A percentile compares a stretch with the other conserved stretches of the same genome.
These are phyloP conservation scores for Apiospora arundinis DNA, from an alignment of 2,329 filamentous ascomycete genomes.

Conservation along the genomic window DNA sequence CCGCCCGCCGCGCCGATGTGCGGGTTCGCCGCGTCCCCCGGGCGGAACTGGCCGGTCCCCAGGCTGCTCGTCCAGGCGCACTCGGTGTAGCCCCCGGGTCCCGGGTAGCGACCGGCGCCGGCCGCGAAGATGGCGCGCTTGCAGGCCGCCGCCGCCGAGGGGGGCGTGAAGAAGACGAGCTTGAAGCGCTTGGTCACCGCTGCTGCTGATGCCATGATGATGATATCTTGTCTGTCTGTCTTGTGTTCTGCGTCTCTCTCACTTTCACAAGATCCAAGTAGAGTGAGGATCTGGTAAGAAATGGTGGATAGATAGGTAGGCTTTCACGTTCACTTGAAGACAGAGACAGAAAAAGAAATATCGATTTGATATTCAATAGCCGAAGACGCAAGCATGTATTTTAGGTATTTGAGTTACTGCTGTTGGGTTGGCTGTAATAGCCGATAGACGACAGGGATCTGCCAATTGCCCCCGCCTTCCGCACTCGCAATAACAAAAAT, in stretches of 20 bases:
- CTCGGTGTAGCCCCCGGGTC: conserved; percentile 60
- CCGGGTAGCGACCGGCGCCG: conserved; percentile 60
- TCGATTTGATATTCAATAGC: too few relatives aligned
- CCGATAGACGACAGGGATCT: background rate
- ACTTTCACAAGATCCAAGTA: background rate
- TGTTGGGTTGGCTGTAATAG: conserved; percentile 11
- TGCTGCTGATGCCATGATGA: background rate
- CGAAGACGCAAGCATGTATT: too few relatives aligned
- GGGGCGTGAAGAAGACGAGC: conserved; percentile 59
- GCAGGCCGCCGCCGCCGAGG: conserved; percentile 51
- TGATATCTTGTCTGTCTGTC: too few relatives aligned
- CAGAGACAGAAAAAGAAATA: too few relatives aligned
- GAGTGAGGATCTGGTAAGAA: too few relatives aligned
- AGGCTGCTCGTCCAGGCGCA: conserved; percentile 53
- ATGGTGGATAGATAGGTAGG: too few relatives aligned
- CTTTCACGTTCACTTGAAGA: too few relatives aligned
- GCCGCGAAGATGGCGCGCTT: conserved; percentile 63
- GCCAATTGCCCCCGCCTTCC: background rate
- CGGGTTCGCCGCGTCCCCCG: conserved; percentile 66
- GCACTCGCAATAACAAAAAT: conserved; percentile 6
- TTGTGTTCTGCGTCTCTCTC: background rate
- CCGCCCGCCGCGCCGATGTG: conserved; percentile 61
- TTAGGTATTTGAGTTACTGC: background rate
- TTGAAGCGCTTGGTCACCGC: conserved; percentile 34
- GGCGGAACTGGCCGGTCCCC: conserved; percentile 71